Percentiles rank a stretch among this genome's conserved stretches.
These are phyloP conservation scores for Penicillium expansum DNA, from an alignment of 2,329 filamentous ascomycete species.

Conservation along the genomic window DNA sequence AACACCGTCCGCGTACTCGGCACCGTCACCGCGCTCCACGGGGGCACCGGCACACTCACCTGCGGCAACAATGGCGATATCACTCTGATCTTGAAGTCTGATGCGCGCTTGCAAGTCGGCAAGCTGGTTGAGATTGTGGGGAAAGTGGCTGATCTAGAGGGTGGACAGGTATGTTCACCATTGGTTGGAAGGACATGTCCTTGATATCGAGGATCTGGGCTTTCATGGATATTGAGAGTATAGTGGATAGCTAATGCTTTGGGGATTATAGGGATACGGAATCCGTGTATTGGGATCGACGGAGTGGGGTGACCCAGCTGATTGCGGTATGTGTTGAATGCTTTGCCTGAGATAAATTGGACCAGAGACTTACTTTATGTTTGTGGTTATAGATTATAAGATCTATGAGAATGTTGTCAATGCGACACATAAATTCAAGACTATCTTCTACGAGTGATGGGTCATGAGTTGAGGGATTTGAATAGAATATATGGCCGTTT, in stretches of 20 bases:
- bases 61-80: conserved; percentile 67
- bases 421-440: conserved; percentile 74
- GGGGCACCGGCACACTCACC: conserved; percentile 76
- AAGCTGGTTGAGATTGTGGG: conserved; percentile 48
- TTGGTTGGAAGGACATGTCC: background rate
- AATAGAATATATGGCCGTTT: background rate
- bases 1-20: conserved; percentile 76
- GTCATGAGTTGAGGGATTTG: background rate
- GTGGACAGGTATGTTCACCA: conserved; percentile 33
- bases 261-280: conserved; percentile 34
- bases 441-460: conserved; percentile 65
- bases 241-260: conserved; percentile 4
- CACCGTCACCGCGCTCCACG: conserved; percentile 76
- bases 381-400: conserved; percentile 61
- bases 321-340: conserved; percentile 34
- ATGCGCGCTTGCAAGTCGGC: conserved; percentile 45
- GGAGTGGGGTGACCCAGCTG: conserved; percentile 44
- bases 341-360: background rate
- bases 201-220: background rate
- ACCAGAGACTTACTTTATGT: background rate
- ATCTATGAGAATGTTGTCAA: conserved; percentile 79
- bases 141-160: conserved; percentile 45
- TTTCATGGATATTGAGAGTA: background rate
- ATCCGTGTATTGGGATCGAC: conserved; percentile 42
- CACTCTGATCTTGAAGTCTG: conserved; percentile 67